Evolutionary conservation across 768 basidiomycete genomes (phyloP).

Genomic region (Lyophyllum shimeji): DNA sequence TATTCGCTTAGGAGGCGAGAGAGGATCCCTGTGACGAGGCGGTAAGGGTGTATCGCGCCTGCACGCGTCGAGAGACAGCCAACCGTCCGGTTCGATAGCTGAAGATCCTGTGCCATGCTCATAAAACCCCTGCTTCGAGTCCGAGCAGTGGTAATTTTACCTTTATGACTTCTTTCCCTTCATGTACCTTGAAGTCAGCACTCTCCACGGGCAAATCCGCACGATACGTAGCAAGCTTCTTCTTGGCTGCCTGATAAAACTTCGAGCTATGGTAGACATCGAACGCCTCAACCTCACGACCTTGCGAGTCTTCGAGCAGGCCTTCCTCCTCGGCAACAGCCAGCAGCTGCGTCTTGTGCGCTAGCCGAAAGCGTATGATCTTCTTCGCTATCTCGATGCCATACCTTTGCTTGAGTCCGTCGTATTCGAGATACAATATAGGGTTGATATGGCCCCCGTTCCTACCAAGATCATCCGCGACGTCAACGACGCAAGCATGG

Average conservation of each 20-base stretch:
- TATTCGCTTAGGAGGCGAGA: slow-evolving; percentile 50
- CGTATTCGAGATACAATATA: slow-evolving; percentile 58
- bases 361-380: slow-evolving; percentile 60
- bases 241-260: slow-evolving; percentile 42
- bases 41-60: slow-evolving; percentile 70
- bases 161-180: slow-evolving; percentile 27
- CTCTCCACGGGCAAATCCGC: slow-evolving; percentile 53
- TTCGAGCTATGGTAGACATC: slow-evolving; percentile 52
- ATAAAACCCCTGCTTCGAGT: background rate
- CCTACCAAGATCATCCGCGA: slow-evolving; percentile 28
- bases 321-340: slow-evolving; percentile 53
- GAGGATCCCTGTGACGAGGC: slow-evolving; percentile 61
- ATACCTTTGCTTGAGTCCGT: slow-evolving; percentile 39
- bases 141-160: slow-evolving; percentile 17
- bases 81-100: slow-evolving; percentile 41
- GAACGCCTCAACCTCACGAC: slow-evolving; percentile 54
- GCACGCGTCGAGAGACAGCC: slow-evolving; percentile 56
- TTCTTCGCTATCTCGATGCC: slow-evolving; percentile 48
- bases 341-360: slow-evolving; percentile 52
- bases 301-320: slow-evolving; percentile 52
- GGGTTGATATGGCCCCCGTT: slow-evolving; percentile 74
- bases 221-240: slow-evolving; percentile 42
- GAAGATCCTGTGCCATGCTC: slow-evolving; percentile 39
- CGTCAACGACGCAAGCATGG: background rate
- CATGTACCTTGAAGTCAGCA: slow-evolving; percentile 29